These are phyloP conservation scores for Manihot esculenta DNA, from an alignment of 441 rosid genomes.

Conservation along the genomic window DNA sequence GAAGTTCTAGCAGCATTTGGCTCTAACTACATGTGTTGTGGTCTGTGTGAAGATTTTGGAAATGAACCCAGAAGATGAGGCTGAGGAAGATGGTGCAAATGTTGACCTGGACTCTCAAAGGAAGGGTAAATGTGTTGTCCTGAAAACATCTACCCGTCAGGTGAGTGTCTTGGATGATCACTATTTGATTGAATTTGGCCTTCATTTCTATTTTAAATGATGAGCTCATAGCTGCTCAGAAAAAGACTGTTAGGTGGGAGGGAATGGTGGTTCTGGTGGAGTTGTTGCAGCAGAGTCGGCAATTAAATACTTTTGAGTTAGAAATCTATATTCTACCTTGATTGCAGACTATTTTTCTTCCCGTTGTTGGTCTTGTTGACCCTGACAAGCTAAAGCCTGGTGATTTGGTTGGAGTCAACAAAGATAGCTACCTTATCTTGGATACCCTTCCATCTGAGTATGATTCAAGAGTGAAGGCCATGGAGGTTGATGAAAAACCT, in stretches of 20 bases:
- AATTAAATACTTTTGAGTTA: neutral
- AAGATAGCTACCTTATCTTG: slow-evolving; percentile 91
- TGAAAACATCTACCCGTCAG: slow-evolving; percentile 97
- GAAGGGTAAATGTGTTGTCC: slow-evolving; percentile 97
- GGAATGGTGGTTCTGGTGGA: too few species aligned
- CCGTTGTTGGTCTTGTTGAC: slow-evolving; percentile 95
- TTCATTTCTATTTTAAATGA: neutral
- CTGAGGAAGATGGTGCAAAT: slow-evolving; percentile 98
- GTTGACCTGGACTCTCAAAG: slow-evolving; percentile 97
- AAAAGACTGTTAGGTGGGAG: neutral
- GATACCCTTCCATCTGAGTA: slow-evolving; percentile 96
- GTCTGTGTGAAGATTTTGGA: slow-evolving; percentile 60
- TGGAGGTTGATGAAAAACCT: slow-evolving; percentile 99
- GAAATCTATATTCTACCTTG: slow-evolving; percentile 13
- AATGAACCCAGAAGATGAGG: slow-evolving; percentile 98
- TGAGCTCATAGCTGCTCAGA: neutral
- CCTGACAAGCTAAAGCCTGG: slow-evolving; percentile 95
- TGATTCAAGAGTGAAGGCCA: slow-evolving; percentile 95
- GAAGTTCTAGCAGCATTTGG: neutral
- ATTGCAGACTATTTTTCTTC: slow-evolving; percentile 87
- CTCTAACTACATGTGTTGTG: neutral
- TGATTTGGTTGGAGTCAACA: slow-evolving; percentile 96
- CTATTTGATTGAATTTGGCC: too few species aligned
- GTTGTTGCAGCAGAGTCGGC: neutral
- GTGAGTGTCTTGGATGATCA: slow-evolving; percentile 29